Conservation (phyloP, 306 rosid species). For the Sindora glabra region DNA sequence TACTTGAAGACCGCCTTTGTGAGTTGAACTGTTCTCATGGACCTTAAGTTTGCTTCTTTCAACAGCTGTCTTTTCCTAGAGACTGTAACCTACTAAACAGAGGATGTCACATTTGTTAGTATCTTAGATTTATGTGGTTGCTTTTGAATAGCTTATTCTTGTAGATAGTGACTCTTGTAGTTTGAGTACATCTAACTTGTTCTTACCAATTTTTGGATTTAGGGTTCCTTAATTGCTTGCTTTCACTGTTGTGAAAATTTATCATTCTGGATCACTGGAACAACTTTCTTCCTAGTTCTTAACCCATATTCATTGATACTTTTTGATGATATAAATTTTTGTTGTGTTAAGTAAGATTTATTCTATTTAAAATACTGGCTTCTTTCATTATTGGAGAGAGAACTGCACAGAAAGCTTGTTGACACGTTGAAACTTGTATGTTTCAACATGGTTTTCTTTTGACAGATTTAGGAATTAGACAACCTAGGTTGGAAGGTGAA, state of each 20-base stretch:
- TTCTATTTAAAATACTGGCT: not conserved
- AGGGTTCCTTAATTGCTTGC: not conserved
- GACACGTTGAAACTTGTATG: too few relatives aligned
- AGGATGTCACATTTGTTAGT: not conserved
- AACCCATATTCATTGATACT: not conserved
- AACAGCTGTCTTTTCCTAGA: not conserved
- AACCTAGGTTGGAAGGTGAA: conserved; percentile 97
- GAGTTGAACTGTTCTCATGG: conserved; percentile 31
- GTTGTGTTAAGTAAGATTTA: not conserved
- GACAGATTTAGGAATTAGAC: conserved; percentile 95
- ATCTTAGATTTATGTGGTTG: not conserved
- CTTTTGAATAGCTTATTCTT: not conserved
- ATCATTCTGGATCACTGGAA: conserved; percentile 2
- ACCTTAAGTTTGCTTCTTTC: conserved; percentile 7
- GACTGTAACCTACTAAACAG: not conserved
- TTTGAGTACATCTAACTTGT: not conserved
- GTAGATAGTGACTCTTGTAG: too few relatives aligned
- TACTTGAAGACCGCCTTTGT: conserved; percentile 90
- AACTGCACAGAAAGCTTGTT: too few relatives aligned
- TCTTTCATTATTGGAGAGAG: too few relatives aligned
- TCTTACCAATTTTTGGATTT: not conserved
- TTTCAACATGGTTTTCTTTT: conserved; percentile 37
- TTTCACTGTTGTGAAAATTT: not conserved
- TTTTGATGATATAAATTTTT: too few relatives aligned
- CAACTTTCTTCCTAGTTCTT: not conserved